Conservation (phyloP, 2,329 filamentous ascomycete species). For the Aspergillus pseudonomiae region DNA sequence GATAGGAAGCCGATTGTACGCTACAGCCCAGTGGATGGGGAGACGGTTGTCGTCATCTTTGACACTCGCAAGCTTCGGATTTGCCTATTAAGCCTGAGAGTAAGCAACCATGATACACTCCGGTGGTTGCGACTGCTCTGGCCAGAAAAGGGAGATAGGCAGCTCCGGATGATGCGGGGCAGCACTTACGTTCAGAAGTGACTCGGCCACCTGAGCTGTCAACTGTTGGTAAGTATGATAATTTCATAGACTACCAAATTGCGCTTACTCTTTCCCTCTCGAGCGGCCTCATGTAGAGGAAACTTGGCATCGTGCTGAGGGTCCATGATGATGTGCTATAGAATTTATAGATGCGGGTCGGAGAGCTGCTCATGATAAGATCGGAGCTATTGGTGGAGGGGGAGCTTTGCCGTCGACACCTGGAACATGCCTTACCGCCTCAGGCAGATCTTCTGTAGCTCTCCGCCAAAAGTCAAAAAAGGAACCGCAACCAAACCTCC, state of each 20-base stretch:
- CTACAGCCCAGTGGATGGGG: constrained; percentile 91
- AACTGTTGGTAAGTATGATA: constrained; percentile 24
- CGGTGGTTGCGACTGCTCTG: neutral
- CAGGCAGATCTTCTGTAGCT: constrained; percentile 21
- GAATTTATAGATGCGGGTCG: constrained; percentile 10
- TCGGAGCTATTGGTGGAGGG: constrained; percentile 19
- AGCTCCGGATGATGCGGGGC: constrained; percentile 29
- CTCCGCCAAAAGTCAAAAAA: constrained; percentile 20
- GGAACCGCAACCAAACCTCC: constrained; percentile 9
- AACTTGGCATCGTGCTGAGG: constrained; percentile 63
- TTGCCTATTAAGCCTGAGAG: constrained; percentile 56
- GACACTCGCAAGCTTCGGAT: constrained; percentile 74
- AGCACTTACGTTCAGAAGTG: constrained; percentile 66
- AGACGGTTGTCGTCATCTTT: constrained; percentile 85
- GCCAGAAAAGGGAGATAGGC: neutral
- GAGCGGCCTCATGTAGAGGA: constrained; percentile 82
- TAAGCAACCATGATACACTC: neutral
- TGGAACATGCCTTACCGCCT: constrained; percentile 17
- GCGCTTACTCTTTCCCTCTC: constrained; percentile 76
- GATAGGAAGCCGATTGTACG: constrained; percentile 77
- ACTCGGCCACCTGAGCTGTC: constrained; percentile 71
- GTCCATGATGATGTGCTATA: constrained; percentile 38
- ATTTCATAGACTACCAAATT: constrained; percentile 1
- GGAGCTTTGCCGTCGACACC: constrained; percentile 18
- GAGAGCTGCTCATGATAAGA: constrained; percentile 22